Evolutionary conservation across 2,329 filamentous ascomycete species (phyloP).

Genomic region (Escovopsis weberi): DNA sequence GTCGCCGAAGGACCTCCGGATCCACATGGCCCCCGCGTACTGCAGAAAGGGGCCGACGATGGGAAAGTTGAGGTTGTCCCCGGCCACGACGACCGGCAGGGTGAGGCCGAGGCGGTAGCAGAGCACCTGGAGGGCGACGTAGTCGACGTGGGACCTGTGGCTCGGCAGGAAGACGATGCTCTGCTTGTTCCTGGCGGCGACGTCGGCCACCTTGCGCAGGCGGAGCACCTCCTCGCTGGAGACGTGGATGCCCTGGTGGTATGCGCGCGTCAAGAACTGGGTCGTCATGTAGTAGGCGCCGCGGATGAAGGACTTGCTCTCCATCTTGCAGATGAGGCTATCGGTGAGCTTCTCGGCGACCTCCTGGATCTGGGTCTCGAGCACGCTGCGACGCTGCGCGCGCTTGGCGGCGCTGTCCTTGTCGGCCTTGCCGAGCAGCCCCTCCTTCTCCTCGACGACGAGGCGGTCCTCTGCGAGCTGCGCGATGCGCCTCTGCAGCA

Average conservation of each 20-base stretch:
- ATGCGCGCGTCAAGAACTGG: slow-evolving; percentile 79
- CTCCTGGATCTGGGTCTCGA: slow-evolving; percentile 61
- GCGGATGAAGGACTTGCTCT: slow-evolving; percentile 83
- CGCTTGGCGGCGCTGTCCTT: slow-evolving; percentile 36
- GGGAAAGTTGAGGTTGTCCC: slow-evolving; percentile 93
- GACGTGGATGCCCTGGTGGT: slow-evolving; percentile 94
- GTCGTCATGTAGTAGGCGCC: slow-evolving; percentile 82
- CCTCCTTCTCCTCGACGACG: slow-evolving; percentile 61
- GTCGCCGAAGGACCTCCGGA: slow-evolving; percentile 80
- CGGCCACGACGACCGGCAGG: slow-evolving; percentile 81
- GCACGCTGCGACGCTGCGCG: slow-evolving; percentile 41
- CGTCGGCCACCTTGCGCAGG: slow-evolving; percentile 65
- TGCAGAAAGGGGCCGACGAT: slow-evolving; percentile 81
- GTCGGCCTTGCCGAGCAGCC: slow-evolving; percentile 44
- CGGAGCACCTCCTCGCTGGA: slow-evolving; percentile 86
- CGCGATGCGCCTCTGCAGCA: slow-evolving; percentile 59
- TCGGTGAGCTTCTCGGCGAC: slow-evolving; percentile 80
- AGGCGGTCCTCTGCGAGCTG: slow-evolving; percentile 65
- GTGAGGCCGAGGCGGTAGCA: slow-evolving; percentile 87
- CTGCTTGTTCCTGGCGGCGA: slow-evolving; percentile 75
- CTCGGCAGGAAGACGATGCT: slow-evolving; percentile 93
- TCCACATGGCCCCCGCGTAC: slow-evolving; percentile 96
- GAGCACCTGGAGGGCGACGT: slow-evolving; percentile 86
- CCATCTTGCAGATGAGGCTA: slow-evolving; percentile 98
- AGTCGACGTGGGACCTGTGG: slow-evolving; percentile 91